Base-by-base conservation (phyloP, 1,284 basidiomycete genomes). In the Termitomyces sp. region DNA sequence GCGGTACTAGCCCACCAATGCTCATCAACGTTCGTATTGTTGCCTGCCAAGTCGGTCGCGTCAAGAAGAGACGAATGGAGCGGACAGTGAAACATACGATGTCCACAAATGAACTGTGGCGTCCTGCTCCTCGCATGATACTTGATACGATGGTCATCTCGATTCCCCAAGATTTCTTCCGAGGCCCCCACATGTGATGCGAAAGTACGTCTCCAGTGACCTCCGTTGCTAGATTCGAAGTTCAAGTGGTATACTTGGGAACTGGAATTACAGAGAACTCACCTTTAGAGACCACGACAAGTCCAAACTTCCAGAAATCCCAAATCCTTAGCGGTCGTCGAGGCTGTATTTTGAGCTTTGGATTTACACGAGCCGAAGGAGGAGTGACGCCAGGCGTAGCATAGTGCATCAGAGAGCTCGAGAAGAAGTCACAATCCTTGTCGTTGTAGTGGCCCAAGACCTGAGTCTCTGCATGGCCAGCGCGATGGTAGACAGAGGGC, bases 61-160 rank as follows among this genome's bases (percentile, higher is more conserved):
- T 34, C 14, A 49, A n/a, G 31, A 19, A 48, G 14, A n/a, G 16
- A 46, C 2, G 47, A 39, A 40, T 42, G 37, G 16, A 39, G 35
- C 37, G 6, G 41, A 42, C 21, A 42, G 24, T 10, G 35, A 37
- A 11, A 73, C 81, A 57, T 60, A 90, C 87, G 52, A 99, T 86
- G 60, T 96, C 91, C 3, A 93, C 86, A 35, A 99, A 78, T 47
- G 88, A 82, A 9, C 91, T 88, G 67, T 97, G 91, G 40, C 82
- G 77, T 8, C 87, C 86, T 21, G 91, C 82, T 51, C 93, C 91
- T 53, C 95, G 84, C 79, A 97, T 90, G 60, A 97, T 76, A 52
- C 84, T 84, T 7, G 87, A 88, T 16, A 92, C 76, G 19, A 92
- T 74, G 1, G 90, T 91, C 89, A 93, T 91, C 66, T 93, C 87